phyloP scores from a whole-genome alignment of 1,284 basidiomycete species.

The Apiotrichum domesticum region DNA sequence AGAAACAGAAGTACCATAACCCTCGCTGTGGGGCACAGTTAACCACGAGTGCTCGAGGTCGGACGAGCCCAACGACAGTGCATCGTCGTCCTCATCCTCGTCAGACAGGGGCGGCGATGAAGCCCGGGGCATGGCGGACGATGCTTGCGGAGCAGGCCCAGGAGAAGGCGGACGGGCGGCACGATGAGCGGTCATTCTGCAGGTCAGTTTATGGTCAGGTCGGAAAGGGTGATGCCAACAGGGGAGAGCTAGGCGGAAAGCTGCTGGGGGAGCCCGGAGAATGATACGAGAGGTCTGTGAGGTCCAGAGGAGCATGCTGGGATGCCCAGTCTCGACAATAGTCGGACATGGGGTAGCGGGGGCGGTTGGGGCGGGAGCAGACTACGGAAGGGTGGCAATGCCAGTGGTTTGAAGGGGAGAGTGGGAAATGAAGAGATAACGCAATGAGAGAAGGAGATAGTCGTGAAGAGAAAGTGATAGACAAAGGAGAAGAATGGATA shows the following conservation, averaged over 20 bases:
- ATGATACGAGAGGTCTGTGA: background rate
- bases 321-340: conserved; percentile 15
- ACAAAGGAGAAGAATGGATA: too few species aligned
- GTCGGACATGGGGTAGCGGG: conserved; percentile 3
- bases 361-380: background rate
- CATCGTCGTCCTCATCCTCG: conserved; percentile 8
- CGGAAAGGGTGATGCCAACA: background rate
- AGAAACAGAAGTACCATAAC: background rate
- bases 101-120: background rate
- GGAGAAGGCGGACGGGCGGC: background rate
- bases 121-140: background rate
- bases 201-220: background rate
- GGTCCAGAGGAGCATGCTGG: too few species aligned
- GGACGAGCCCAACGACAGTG: conserved; percentile 7
- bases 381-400: too few species aligned
- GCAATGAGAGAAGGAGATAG: too few species aligned
- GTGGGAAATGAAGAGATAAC: too few species aligned
- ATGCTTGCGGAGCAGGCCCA: background rate
- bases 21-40: conserved; percentile 2
- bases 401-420: too few species aligned
- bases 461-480: too few species aligned
- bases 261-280: background rate
- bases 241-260: background rate
- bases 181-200: conserved; percentile 1
- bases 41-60: conserved; percentile 15